Evolutionary conservation across 805 yeast species (phyloP).

Genomic region (Lipomyces sp.): DNA sequence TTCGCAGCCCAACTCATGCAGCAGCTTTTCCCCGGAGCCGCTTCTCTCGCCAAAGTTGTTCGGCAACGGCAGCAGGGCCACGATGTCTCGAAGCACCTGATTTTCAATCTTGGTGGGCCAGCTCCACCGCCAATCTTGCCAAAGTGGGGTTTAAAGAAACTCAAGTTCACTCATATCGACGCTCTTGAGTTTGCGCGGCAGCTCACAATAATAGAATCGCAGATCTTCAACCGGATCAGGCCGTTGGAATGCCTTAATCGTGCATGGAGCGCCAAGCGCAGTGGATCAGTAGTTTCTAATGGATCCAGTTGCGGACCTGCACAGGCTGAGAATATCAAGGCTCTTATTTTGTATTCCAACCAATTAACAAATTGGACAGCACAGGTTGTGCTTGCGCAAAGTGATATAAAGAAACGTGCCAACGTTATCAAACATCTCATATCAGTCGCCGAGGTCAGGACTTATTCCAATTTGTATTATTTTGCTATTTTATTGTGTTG

Average conservation of each 20-base stretch:
- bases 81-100: constrained; percentile 16
- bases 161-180: constrained; percentile 65
- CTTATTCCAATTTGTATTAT: no score
- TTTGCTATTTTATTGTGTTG: no score
- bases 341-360: constrained; percentile 72
- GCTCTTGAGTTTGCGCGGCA: constrained; percentile 81
- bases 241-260: constrained; percentile 59
- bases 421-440: constrained; percentile 72
- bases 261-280: constrained; percentile 33
- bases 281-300: neutral
- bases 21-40: constrained; percentile 33
- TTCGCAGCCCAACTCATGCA: constrained; percentile 23
- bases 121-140: constrained; percentile 43
- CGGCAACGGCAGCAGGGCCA: constrained; percentile 42
- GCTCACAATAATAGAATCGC: constrained; percentile 74
- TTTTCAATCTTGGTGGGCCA: constrained; percentile 25
- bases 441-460: constrained; percentile 65
- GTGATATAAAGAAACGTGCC: constrained; percentile 70
- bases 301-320: constrained; percentile 40
- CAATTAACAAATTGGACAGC: constrained; percentile 82
- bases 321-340: constrained; percentile 48
- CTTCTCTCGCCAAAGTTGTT: constrained; percentile 48
- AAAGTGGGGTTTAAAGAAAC: constrained; percentile 31
- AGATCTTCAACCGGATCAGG: constrained; percentile 66
- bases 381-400: constrained; percentile 67